Percentiles rank a stretch among this genome's conserved stretches.
phyloP scores from a whole-genome alignment of 148 eudicot genomes.

The Silene latifolia region DNA sequence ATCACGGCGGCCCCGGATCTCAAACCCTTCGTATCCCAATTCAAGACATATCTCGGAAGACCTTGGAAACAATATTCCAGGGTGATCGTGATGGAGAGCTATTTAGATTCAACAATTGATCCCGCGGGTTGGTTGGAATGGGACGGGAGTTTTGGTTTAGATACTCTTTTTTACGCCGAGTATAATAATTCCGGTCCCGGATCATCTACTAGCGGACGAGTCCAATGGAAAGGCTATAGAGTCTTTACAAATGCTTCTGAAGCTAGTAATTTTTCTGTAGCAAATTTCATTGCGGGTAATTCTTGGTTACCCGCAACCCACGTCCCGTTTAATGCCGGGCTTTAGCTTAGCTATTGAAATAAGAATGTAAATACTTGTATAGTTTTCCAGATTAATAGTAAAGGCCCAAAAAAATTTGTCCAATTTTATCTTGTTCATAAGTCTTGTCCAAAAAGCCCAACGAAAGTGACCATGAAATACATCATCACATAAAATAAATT shows the following conservation, averaged over 20 bases:
- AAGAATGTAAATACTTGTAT: too few relatives aligned
- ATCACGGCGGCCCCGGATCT: constrained; percentile 34
- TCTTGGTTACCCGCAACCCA: constrained; percentile 54
- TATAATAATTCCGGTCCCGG: constrained; percentile 44
- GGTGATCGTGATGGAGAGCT: constrained; percentile 28
- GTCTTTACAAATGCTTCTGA: constrained; percentile 13
- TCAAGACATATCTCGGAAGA: constrained; percentile 41
- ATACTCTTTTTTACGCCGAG: constrained; percentile 41
- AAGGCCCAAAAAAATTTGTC: too few relatives aligned
- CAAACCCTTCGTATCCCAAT: constrained; percentile 14
- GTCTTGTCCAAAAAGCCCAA: too few relatives aligned
- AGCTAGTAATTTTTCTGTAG: constrained; percentile 32
- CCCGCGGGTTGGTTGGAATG: constrained; percentile 43
- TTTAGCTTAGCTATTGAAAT: constrained; percentile 9
- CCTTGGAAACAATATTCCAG: constrained; percentile 45
- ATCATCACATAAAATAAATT: too few relatives aligned
- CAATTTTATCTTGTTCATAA: too few relatives aligned
- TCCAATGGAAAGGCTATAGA: constrained; percentile 28
- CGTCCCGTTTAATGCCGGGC: constrained; percentile 39
- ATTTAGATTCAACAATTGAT: constrained; percentile 23
- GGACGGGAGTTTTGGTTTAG: constrained; percentile 30
- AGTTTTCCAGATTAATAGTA: too few relatives aligned
- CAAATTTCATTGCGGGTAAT: constrained; percentile 40
- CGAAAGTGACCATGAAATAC: too few relatives aligned
- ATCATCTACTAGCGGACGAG: constrained; percentile 29